Base-by-base conservation (phyloP, 2,329 filamentous ascomycete genomes). In the Cryphonectria carpinicola region DNA sequence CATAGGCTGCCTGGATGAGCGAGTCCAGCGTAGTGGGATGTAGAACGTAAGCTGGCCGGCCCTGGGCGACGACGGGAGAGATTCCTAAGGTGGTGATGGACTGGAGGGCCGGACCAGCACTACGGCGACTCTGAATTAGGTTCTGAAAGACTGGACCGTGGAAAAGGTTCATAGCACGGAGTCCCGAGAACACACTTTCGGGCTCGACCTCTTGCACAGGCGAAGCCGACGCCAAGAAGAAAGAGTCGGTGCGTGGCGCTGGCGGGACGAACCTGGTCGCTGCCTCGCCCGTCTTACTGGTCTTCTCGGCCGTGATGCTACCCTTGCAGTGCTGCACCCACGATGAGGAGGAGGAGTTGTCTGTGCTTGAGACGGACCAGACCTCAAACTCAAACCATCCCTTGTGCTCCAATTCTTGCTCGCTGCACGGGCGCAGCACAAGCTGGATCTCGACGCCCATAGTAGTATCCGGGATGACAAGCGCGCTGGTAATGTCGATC, bases 231-330 rank as follows among this genome's bases (percentile, higher is more conserved):
- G 56, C 25, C 37, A 37, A 10, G 25, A 60, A 32, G 56, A 60
- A 60, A 8, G 56, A 28, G 7, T 60, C 56, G 28, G 56, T 25
- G 4, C 7, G 25, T 14, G 56, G 56, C 56, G 56, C 56, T 32
- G 56, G 35, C 8, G 19, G 4, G 13, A 32, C 68, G 62, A 41
- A 32, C 35, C 7, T 35, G 28, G 17, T 19, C 8, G 13, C 56
- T 7, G 25, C 28, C 56, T 28, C 56, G 10, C 32, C 13, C 4
- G 28, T 32, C 22, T 62, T 32, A 25, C 25, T 22, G 32, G 35
- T 5, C 79, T 7, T 79, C 73, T 56, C 75, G 70, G 35, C 69
- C 37, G 74, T 77, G 28, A 83, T 75, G 41, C 79, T 69, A 14
- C 79, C 82, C 62, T 76, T 76, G 69, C 77, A 80, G 64, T 76